Conservation (phyloP, 2,329 filamentous ascomycete genomes). For the Fragosphaeria purpurea region DNA sequence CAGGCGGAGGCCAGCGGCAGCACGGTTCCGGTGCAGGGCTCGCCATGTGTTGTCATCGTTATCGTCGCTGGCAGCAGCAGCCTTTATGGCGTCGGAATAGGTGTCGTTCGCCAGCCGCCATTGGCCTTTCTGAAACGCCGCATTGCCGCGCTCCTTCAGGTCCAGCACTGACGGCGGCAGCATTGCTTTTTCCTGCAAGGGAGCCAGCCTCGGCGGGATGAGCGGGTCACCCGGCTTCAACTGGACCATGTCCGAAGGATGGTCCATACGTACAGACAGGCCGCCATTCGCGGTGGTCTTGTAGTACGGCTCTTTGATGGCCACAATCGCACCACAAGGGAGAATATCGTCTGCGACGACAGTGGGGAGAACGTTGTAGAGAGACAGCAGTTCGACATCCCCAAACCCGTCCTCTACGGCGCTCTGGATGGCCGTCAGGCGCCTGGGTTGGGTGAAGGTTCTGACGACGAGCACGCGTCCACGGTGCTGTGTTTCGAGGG, state of each 20-base stretch:
- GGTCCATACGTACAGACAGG: slow-evolving; percentile 24
- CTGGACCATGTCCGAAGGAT: slow-evolving; percentile 22
- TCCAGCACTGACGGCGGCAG: background rate
- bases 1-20: background rate
- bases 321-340: slow-evolving; percentile 12
- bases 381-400: slow-evolving; percentile 69
- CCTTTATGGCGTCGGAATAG: slow-evolving; percentile 10
- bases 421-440: slow-evolving; percentile 4
- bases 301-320: slow-evolving; percentile 28
- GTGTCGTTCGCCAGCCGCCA: background rate
- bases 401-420: slow-evolving; percentile 67
- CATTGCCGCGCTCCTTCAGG: slow-evolving; percentile 10
- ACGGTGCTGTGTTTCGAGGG: slow-evolving; percentile 11
- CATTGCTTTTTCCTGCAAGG: background rate
- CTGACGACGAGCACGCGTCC: slow-evolving; percentile 8
- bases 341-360: background rate
- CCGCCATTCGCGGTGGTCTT: slow-evolving; percentile 20
- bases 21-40: background rate
- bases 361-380: slow-evolving; percentile 27
- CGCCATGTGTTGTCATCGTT: background rate
- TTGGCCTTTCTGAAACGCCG: slow-evolving; percentile 1
- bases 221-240: slow-evolving; percentile 20
- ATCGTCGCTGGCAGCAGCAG: background rate
- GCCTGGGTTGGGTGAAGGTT: slow-evolving; percentile 4
- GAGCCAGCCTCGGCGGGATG: slow-evolving; percentile 16